These are phyloP conservation scores for Trichoderma reesei DNA, from an alignment of 495 filamentous ascomycete species.

Conservation along the genomic window DNA sequence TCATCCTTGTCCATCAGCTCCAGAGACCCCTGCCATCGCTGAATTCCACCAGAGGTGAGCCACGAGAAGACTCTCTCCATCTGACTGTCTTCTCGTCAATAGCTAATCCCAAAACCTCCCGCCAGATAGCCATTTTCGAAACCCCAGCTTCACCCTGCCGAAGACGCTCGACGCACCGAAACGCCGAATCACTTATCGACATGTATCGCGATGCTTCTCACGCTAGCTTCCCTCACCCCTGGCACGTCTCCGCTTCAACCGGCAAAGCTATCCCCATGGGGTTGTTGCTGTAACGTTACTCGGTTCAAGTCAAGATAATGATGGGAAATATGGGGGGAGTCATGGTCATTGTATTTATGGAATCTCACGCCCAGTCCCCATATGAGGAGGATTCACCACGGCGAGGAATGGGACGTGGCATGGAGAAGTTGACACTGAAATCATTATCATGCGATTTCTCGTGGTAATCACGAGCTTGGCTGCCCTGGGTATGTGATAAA, in stretches of 20 bases:
- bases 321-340: background rate
- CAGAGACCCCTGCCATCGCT: too few species aligned
- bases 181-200: background rate
- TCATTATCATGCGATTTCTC: background rate
- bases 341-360: background rate
- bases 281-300: conserved; percentile 1
- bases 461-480: background rate
- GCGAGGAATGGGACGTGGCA: background rate
- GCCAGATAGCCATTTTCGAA: too few species aligned
- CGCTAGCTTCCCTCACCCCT: background rate
- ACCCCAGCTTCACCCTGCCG: background rate
- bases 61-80: too few species aligned
- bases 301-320: background rate
- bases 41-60: too few species aligned
- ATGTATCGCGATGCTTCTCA: background rate
- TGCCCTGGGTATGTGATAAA: background rate
- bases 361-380: background rate
- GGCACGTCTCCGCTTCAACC: background rate
- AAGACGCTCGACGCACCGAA: background rate
- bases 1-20: too few species aligned
- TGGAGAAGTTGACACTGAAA: background rate
- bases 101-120: too few species aligned
- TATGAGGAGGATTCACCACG: background rate
- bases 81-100: too few species aligned
- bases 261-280: background rate